A percentile compares a stretch with the other conserved stretches of the same genome.
Conservation (phyloP, 176 grass and related monocot species). For the Phoenix roebelenii region DNA sequence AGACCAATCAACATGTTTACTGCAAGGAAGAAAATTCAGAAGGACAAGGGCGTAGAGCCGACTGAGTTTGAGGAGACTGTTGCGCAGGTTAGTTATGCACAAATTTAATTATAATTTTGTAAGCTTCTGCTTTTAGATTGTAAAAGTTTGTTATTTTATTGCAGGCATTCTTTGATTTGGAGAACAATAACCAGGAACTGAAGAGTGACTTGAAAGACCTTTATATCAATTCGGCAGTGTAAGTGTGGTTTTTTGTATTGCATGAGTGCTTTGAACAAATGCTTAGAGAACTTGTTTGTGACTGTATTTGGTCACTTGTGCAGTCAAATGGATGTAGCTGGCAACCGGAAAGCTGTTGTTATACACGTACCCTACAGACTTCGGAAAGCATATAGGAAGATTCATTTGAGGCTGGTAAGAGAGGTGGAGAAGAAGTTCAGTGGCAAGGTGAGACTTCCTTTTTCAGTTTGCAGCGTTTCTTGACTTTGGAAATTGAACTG, state of each 20-base stretch:
- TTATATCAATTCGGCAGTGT: conserved; percentile 76
- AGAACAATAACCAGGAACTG: conserved; percentile 77
- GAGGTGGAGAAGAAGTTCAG: conserved; percentile 99
- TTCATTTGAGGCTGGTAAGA: conserved; percentile 82
- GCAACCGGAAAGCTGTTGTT: conserved; percentile 80
- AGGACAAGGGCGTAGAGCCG: conserved; percentile 91
- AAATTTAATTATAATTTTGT: no score
- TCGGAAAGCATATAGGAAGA: conserved; percentile 76
- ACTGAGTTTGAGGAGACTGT: conserved; percentile 87
- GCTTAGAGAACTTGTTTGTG: no score
- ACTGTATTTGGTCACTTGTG: not conserved
- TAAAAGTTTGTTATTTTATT: not conserved
- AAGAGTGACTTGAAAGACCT: conserved; percentile 95
- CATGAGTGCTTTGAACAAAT: not conserved
- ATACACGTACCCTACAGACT: conserved; percentile 84
- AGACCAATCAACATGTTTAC: conserved; percentile 55
- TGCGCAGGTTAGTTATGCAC: conserved; percentile 48
- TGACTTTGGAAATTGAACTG: not conserved
- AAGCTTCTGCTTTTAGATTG: conserved; percentile 1
- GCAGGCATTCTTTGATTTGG: conserved; percentile 92
- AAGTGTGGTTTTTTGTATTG: not conserved
- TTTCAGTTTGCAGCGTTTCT: not conserved
- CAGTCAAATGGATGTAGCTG: conserved; percentile 71
- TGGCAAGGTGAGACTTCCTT: conserved; percentile 49
- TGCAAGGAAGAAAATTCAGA: conserved; percentile 92